Base-by-base conservation (phyloP, 805 yeast species). In the Ogataea haglerorum region DNA sequence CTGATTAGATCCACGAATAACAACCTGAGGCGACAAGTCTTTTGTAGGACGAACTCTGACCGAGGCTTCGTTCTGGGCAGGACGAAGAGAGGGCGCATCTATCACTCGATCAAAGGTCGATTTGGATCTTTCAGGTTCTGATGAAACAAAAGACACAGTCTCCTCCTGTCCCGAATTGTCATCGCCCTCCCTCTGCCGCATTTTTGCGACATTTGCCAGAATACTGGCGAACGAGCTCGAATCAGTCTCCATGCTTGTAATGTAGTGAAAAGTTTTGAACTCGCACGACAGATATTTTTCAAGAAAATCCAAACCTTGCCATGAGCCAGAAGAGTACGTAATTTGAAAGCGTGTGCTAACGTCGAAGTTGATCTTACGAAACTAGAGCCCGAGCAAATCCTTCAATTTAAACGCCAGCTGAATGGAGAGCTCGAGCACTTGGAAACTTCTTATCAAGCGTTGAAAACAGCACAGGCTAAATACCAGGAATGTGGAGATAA, bases 361-460 rank as follows among this genome's bases (percentile, higher is more conserved):
- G 13, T 3, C 3, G 19, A 10, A 56, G 60, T 85, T 47, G 93
- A 89, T 53, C 69, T 88, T 51, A 69, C 78, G 14, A 73, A 78
- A 52, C 75, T 93, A 40, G 80, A 80, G 34, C 85, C 95, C 1
- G 91, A 88, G 58, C 98, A 93, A 63, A 72, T 93, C 36, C 69
- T 80, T 21, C 90, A 87, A 50, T 79, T 93, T 61, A 85, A 93
- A 52, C 82, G 81, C 50, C 85, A 83, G 55, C 73, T 93, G 16
- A 91, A 87, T 51, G 81, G 79, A 54, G 99, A 93, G 59, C 69
- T 90, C 28, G 86, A 85, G 53, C 96, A 90, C 56, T 80, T 93
- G 54, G 75, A 86, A 14, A 82, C 83, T 34, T 90, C 98, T 0
- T 73, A 85, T 43, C 83, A 80, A 50, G 95, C 96, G 5, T 73